phyloP scores from a whole-genome alignment of 2,329 filamentous ascomycete species.

The Botrytis pseudocinerea region DNA sequence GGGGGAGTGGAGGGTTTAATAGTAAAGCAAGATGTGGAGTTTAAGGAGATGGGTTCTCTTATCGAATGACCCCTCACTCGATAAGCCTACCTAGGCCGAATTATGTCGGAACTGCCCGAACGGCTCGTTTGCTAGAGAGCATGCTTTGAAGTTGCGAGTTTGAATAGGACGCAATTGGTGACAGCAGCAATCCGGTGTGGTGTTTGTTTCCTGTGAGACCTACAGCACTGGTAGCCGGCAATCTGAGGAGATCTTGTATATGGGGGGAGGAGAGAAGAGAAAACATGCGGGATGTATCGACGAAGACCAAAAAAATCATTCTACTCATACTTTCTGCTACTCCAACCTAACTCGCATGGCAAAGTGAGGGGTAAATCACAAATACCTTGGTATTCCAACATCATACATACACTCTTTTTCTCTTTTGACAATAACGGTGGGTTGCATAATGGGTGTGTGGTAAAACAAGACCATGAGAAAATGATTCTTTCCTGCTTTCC shows the following conservation, averaged over 20 bases:
- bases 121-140: neutral
- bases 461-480: no score
- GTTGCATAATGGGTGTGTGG: no score
- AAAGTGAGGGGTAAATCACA: no score
- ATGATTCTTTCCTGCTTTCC: no score
- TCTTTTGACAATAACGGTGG: no score
- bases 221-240: neutral
- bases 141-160: neutral
- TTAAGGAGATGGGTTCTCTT: conserved; percentile 7
- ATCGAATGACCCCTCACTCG: conserved; percentile 1
- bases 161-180: neutral
- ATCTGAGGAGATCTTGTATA: neutral
- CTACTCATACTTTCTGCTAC: no score
- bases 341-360: no score
- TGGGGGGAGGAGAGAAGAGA: neutral
- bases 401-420: no score
- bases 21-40: neutral
- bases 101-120: neutral
- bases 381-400: no score
- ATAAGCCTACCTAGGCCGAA: neutral
- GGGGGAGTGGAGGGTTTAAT: neutral
- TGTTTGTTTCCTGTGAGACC: neutral
- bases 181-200: neutral
- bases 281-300: neutral
- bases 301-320: neutral